Evolutionary conservation across 192 early-diverging fungal species (phyloP).

Genomic region (Coemansia sp.): DNA sequence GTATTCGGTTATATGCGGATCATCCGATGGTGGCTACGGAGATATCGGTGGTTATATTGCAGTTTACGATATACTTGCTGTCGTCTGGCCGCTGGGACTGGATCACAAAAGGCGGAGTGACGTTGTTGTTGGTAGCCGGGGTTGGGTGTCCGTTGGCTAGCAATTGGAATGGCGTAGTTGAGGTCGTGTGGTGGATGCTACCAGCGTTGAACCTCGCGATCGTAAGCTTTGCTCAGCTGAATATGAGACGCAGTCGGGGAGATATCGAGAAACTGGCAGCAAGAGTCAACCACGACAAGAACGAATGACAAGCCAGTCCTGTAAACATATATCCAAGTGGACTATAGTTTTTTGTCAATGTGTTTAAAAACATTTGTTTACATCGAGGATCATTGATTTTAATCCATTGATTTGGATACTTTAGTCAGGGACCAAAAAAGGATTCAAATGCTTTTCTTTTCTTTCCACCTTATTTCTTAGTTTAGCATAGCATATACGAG

Average conservation of each 20-base stretch:
- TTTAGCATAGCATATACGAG: background rate
- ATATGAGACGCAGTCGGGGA: slow-evolving; percentile 39
- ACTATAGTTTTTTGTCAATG: too few species aligned
- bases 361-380: too few species aligned
- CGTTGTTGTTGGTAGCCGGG: slow-evolving; percentile 2
- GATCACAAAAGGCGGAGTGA: background rate
- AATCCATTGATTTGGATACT: too few species aligned
- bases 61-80: slow-evolving; percentile 40
- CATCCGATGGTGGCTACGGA: slow-evolving; percentile 39
- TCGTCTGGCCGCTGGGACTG: slow-evolving; percentile 37
- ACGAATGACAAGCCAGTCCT: slow-evolving; percentile 4
- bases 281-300: slow-evolving; percentile 21
- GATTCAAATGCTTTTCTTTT: too few species aligned
- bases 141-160: slow-evolving; percentile 24
- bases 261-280: slow-evolving; percentile 24
- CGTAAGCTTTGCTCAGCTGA: slow-evolving; percentile 38
- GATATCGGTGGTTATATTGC: slow-evolving; percentile 37
- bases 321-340: background rate
- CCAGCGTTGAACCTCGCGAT: slow-evolving; percentile 29
- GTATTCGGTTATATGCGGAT: slow-evolving; percentile 17
- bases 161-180: slow-evolving; percentile 16
- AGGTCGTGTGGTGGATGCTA: slow-evolving; percentile 42
- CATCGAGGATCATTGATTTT: too few species aligned
- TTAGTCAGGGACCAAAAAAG: too few species aligned
- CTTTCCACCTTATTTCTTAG: background rate